Conservation (phyloP, 345 rosid genomes). For the Corchorus capsularis region DNA sequence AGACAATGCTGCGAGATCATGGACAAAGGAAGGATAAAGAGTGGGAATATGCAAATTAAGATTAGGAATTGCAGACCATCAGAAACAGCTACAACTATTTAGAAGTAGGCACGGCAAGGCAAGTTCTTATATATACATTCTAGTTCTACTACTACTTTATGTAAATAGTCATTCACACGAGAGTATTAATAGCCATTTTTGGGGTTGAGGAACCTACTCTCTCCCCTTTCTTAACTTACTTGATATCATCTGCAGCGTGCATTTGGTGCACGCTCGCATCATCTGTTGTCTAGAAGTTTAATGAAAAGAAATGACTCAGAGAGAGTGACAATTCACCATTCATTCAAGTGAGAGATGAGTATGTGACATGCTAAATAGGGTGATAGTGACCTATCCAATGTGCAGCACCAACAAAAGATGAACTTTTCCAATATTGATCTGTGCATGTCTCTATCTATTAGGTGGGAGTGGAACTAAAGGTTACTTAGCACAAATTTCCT, state of each 20-base stretch:
- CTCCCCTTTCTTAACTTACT: not conserved
- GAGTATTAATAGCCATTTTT: not conserved
- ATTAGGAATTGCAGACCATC: conserved; percentile 63
- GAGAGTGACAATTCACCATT: not conserved
- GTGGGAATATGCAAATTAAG: conserved; percentile 47
- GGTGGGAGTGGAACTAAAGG: not conserved
- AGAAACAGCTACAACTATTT: conserved; percentile 41
- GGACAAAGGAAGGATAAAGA: conserved; percentile 37
- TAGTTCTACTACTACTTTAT: not conserved
- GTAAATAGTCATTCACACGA: not conserved
- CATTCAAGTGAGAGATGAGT: not conserved
- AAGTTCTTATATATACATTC: not conserved
- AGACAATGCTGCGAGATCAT: conserved; percentile 67
- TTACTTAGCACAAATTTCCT: not conserved
- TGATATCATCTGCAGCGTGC: not conserved
- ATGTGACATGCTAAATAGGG: not conserved
- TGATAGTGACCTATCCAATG: not conserved
- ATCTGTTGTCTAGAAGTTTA: not conserved
- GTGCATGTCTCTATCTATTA: not conserved
- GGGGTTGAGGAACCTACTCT: not conserved
- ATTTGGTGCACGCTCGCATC: not conserved
- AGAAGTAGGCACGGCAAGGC: not conserved
- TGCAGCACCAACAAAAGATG: not conserved
- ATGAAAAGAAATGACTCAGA: not conserved
- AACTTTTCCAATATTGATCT: not conserved